Evolutionary conservation across 2,329 filamentous ascomycete genomes (phyloP), one percentile per base, ranked within the genome.

Genomic region (Monilinia fructicola): DNA sequence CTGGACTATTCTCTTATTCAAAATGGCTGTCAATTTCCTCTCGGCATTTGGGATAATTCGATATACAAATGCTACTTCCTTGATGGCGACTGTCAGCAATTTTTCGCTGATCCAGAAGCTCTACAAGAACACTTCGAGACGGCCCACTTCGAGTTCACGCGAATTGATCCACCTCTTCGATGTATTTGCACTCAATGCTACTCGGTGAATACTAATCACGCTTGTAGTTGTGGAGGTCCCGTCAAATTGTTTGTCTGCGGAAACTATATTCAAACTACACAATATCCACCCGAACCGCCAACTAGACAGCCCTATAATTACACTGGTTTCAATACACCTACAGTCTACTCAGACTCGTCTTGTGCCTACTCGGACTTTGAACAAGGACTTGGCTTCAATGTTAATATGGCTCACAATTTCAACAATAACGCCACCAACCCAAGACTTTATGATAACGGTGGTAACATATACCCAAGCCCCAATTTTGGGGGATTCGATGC

Each of bases 241-340:
- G 69, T 74, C 21, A 68, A 73, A 53, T 26, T 71, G 12, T 74
- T 72, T 70, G 69, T 75, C 14, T 74, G 72, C 54, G 74, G 73
- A 10, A 67, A 72, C 28, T 75, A 68, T 38, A 73, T 75, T 11
- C 65, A 60, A 9, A 68, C 55, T 28, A 59, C 64, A 35, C 64
- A 58, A 9, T 64, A 71, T 63, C 60, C 68, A 26, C 67, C 71
- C 53, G 71, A 72, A 53, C 61, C 67, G 12, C 65, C 69, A 9
- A 11, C 55, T 3, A 55, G 60, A 56, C 38, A 52, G 18, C 62
- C 65, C 10, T 67, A 69, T 18, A 28, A 54, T 12, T 56, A 64
- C 16, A 40, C 50, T 7, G 58, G n/a, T 42, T 69, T 66, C 18
- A 14, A 55, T 12, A 26, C 23, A 1, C 21, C 46, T 3, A 54